phyloP scores from a whole-genome alignment of 495 filamentous ascomycete species.

The Trichocladium uniseriatum region DNA sequence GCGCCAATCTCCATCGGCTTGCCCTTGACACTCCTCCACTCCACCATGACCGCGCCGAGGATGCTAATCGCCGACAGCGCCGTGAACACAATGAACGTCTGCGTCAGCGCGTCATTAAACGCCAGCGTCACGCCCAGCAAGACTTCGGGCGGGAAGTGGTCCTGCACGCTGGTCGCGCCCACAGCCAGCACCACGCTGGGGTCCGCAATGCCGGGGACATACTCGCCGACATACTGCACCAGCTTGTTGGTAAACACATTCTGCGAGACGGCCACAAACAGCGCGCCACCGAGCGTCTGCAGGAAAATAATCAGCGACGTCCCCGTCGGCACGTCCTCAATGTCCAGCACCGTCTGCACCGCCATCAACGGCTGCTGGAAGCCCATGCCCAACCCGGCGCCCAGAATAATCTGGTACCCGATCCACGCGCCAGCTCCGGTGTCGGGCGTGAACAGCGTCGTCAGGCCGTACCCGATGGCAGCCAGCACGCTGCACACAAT shows the following conservation, averaged over 20 bases:
- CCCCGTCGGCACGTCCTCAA: conserved; percentile 56
- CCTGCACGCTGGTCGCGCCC: conserved; percentile 60
- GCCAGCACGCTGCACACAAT: conserved; percentile 48
- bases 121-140: conserved; percentile 51
- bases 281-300: conserved; percentile 62
- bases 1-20: conserved; percentile 60
- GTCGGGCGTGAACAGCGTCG: conserved; percentile 52
- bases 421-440: conserved; percentile 57
- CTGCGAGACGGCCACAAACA: conserved; percentile 68
- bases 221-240: conserved; percentile 41
- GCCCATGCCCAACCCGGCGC: conserved; percentile 58
- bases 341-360: conserved; percentile 54
- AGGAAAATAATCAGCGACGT: conserved; percentile 58
- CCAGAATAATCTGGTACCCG: conserved; percentile 64
- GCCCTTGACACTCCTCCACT: conserved; percentile 81
- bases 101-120: conserved; percentile 61
- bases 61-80: conserved; percentile 54
- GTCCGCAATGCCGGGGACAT: conserved; percentile 43
- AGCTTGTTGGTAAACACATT: conserved; percentile 71
- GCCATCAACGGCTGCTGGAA: conserved; percentile 62
- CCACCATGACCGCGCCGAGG: conserved; percentile 50
- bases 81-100: conserved; percentile 60
- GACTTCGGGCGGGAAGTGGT: conserved; percentile 33
- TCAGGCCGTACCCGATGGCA: conserved; percentile 59
- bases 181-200: conserved; percentile 41